Percentiles rank a stretch among this genome's conserved stretches.
Conservation (phyloP, 805 yeast species). For the Pichia cephalocereana region DNA sequence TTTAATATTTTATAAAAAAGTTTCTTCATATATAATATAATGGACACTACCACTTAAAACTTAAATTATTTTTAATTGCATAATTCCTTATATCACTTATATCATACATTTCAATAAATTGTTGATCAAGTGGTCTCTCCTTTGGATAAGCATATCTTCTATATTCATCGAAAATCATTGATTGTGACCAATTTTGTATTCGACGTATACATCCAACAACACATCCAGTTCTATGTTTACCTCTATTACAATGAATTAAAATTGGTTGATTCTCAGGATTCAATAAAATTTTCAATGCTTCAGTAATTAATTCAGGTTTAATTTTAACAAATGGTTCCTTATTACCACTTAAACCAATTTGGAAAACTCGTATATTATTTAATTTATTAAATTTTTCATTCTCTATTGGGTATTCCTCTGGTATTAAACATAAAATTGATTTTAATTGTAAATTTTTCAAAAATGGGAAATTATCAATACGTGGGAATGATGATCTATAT, state of each 20-base stretch:
- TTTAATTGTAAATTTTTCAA: constrained; percentile 53
- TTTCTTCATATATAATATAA: too few species aligned
- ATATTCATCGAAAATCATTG: constrained; percentile 94
- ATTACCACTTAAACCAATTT: constrained; percentile 90
- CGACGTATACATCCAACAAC: constrained; percentile 86
- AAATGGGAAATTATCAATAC: constrained; percentile 71
- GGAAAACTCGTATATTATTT: constrained; percentile 62
- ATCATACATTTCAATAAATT: constrained; percentile 85
- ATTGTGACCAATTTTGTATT: constrained; percentile 84
- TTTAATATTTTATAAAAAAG: constrained; percentile 1
- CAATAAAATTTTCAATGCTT: constrained; percentile 71
- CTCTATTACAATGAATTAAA: constrained; percentile 89
- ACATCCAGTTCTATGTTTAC: constrained; percentile 96
- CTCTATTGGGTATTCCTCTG: constrained; percentile 84
- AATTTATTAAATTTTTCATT: constrained; percentile 54
- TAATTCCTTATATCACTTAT: constrained; percentile 48
- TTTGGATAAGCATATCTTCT: constrained; percentile 92
- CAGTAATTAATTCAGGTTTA: constrained; percentile 55
- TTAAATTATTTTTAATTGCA: constrained; percentile 48
- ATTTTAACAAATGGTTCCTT: constrained; percentile 88
- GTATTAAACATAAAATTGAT: constrained; percentile 74
- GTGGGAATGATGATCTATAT: constrained; percentile 85
- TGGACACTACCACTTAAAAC: constrained; percentile 48
- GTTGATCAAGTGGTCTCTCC: constrained; percentile 92
- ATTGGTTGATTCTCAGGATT: constrained; percentile 88